Percentiles rank a stretch among this genome's conserved stretches.
phyloP scores from a whole-genome alignment of 371 early-diverging fungal species.

The Mucor lusitanicus region DNA sequence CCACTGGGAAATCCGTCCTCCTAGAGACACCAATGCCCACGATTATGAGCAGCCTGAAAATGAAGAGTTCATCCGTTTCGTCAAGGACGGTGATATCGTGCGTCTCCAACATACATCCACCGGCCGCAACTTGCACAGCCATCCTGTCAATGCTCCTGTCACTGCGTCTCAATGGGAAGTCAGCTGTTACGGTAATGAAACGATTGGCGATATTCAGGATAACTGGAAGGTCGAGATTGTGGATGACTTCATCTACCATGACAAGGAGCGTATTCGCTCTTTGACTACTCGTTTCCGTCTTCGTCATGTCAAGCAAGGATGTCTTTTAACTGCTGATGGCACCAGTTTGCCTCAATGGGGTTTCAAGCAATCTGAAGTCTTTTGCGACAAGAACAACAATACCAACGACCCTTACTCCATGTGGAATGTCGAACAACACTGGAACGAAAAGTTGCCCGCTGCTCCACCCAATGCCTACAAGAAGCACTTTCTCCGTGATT shows the following conservation, averaged over 20 bases:
- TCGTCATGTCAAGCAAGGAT: constrained; percentile 78
- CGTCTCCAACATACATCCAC: constrained; percentile 83
- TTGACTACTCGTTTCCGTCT: constrained; percentile 91
- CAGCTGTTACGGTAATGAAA: constrained; percentile 78
- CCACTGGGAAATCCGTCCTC: constrained; percentile 79
- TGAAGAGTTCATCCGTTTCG: constrained; percentile 53
- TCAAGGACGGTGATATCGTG: constrained; percentile 83
- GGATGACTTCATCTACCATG: constrained; percentile 55
- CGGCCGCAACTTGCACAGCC: constrained; percentile 82
- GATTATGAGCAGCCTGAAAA: constrained; percentile 41
- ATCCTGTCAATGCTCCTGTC: constrained; percentile 82
- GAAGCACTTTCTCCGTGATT: constrained; percentile 83
- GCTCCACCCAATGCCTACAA: constrained; percentile 67
- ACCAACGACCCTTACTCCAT: constrained; percentile 65
- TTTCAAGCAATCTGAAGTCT: constrained; percentile 95
- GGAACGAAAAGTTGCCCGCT: constrained; percentile 71
- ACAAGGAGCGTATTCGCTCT: constrained; percentile 62
- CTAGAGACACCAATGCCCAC: constrained; percentile 28
- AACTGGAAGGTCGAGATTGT: constrained; percentile 91
- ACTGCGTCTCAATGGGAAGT: constrained; percentile 87
- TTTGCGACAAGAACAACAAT: constrained; percentile 76
- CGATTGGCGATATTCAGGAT: constrained; percentile 80
- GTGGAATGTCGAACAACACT: constrained; percentile 98
- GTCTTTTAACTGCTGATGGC: constrained; percentile 80
- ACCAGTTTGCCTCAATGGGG: constrained; percentile 98